Evolutionary conservation across 371 early-diverging fungal genomes (phyloP).

Genomic region (Thermomucor indicae-seudaticae): DNA sequence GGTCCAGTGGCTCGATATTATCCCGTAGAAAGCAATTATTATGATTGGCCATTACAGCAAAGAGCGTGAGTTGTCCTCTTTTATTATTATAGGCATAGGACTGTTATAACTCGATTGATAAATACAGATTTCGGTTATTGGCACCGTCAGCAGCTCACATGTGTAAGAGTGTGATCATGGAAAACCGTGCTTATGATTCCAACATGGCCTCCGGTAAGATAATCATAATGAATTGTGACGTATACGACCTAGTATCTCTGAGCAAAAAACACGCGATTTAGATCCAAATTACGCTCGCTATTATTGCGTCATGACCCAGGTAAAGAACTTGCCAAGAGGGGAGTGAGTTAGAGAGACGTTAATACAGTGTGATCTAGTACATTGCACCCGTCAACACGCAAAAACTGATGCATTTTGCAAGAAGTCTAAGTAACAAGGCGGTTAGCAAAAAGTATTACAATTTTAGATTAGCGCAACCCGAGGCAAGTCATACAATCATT

Average conservation of each 20-base stretch:
- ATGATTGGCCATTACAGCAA: conserved; percentile 68
- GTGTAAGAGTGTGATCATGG: conserved; percentile 79
- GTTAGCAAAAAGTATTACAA: conserved; percentile 59
- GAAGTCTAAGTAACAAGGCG: conserved; percentile 44
- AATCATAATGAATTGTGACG: background rate
- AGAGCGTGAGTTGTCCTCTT: conserved; percentile 54
- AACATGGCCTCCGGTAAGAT: background rate
- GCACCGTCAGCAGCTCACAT: conserved; percentile 72
- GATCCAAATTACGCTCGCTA: conserved; percentile 34
- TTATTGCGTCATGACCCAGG: conserved; percentile 61
- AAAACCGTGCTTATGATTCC: conserved; percentile 45
- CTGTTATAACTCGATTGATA: background rate
- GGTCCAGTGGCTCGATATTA: conserved; percentile 39
- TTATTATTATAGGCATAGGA: background rate
- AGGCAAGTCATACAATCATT: conserved; percentile 16
- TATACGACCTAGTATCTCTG: background rate
- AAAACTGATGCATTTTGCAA: conserved; percentile 61
- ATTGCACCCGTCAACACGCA: conserved; percentile 66
- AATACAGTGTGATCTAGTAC: conserved; percentile 36
- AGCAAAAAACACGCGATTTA: background rate
- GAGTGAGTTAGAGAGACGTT: background rate
- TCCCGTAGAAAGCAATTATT: conserved; percentile 65
- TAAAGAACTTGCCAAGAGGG: conserved; percentile 1
- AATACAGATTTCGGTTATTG: conserved; percentile 45
- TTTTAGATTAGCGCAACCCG: conserved; percentile 48